phyloP scores from a whole-genome alignment of 495 filamentous ascomycete species.

The Penicillium pulvis region DNA sequence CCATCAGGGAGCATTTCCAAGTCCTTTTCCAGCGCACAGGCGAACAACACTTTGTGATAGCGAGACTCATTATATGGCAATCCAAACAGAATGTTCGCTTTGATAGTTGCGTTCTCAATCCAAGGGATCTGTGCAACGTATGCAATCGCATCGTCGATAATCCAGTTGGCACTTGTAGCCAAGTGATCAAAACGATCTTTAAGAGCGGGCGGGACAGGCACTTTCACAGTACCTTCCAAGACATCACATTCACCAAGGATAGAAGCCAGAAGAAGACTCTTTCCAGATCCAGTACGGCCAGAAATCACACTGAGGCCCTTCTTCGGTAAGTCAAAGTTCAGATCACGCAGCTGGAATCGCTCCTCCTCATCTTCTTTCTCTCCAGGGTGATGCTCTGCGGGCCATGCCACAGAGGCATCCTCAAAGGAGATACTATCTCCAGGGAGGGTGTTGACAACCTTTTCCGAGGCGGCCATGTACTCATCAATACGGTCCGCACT shows the following conservation, averaged over 20 bases:
- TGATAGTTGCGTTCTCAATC: slow-evolving; percentile 82
- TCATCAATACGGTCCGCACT: slow-evolving; percentile 73
- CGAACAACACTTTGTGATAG: slow-evolving; percentile 65
- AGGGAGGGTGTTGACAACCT: slow-evolving; percentile 55
- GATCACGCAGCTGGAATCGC: slow-evolving; percentile 54
- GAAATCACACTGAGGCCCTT: slow-evolving; percentile 67
- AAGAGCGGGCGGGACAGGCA: slow-evolving; percentile 36
- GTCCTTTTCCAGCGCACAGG: slow-evolving; percentile 74
- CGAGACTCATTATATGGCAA: slow-evolving; percentile 65
- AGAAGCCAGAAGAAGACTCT: slow-evolving; percentile 62
- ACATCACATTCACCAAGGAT: slow-evolving; percentile 64
- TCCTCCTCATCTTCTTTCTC: slow-evolving; percentile 56
- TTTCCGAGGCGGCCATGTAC: slow-evolving; percentile 70
- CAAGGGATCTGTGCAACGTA: slow-evolving; percentile 84
- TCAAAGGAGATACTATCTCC: slow-evolving; percentile 63
- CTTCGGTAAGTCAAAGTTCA: slow-evolving; percentile 66
- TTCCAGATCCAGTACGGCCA: slow-evolving; percentile 62
- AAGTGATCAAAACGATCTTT: slow-evolving; percentile 30
- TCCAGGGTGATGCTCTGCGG: slow-evolving; percentile 43
- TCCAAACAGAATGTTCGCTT: slow-evolving; percentile 73
- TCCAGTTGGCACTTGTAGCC: slow-evolving; percentile 31
- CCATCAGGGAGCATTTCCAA: slow-evolving; percentile 72
- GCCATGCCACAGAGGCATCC: slow-evolving; percentile 75
- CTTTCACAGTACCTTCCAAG: slow-evolving; percentile 47
- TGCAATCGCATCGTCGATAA: slow-evolving; percentile 63